Percentiles rank a stretch among this genome's conserved stretches.
Conservation (phyloP, 2,329 filamentous ascomycete species). For the Plectosphaerella sp. region DNA sequence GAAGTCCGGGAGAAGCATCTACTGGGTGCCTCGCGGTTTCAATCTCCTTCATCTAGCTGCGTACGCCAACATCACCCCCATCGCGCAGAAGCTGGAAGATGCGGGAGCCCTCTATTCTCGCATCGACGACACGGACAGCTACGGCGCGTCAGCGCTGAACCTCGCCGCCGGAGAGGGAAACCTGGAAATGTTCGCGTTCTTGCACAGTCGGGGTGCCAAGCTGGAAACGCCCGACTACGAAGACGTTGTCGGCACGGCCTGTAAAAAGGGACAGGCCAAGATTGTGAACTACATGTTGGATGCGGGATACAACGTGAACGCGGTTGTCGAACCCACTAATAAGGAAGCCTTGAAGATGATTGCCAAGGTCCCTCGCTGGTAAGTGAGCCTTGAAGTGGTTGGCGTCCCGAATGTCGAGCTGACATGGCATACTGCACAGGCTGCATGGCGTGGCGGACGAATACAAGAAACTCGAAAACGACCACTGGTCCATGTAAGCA, state of each 20-base stretch:
- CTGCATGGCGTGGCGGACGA: too few relatives aligned
- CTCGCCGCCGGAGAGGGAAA: background rate
- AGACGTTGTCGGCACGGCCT: background rate
- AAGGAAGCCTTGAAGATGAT: too few relatives aligned
- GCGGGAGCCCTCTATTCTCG: background rate
- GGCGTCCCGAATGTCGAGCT: too few relatives aligned
- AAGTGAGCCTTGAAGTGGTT: too few relatives aligned
- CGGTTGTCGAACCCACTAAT: too few relatives aligned
- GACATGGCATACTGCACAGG: too few relatives aligned
- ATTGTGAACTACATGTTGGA: background rate
- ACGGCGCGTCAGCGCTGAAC: background rate
- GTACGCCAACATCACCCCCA: background rate
- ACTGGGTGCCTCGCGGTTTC: background rate
- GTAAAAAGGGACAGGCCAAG: background rate
- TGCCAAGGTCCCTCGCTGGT: too few relatives aligned
- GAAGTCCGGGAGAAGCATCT: background rate
- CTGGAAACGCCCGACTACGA: background rate
- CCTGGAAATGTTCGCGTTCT: background rate
- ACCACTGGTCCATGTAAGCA: too few relatives aligned
- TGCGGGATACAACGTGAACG: background rate
- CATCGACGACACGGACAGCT: background rate
- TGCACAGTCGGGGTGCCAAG: background rate
- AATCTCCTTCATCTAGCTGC: background rate
- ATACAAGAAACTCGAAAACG: too few relatives aligned
- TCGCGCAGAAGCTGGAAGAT: background rate